Base-by-base conservation (phyloP, 768 basidiomycete species). In the Ramaria sp. region DNA sequence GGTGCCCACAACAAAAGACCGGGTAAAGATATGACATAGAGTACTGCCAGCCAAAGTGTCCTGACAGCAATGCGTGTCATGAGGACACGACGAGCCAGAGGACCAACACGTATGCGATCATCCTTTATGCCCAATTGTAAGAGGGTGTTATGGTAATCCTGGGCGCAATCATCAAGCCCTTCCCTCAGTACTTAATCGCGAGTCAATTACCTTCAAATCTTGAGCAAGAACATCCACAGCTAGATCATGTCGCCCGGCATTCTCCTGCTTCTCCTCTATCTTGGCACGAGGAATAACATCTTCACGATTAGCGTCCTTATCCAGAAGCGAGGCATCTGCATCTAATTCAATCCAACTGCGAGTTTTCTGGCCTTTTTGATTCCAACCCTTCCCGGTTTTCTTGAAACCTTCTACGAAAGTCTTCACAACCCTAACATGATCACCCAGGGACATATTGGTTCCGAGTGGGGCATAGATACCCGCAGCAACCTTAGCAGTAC, bases 381-480 rank as follows among this genome's bases (percentile, higher is more conserved):
- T 43, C 57, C 62, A 59, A 62, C 56, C 65, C 53, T 58, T 61
- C 61, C 31, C 62, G 11, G 72, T 66, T 54, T 69, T 62, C 59
- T 86, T 87, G 68, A 94, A 88, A 1, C 76, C 81, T 61, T 91
- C 88, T 15, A 89, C 74, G 66, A 93, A 94, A 43, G 78, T 73
- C 64, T 84, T 77, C 41, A 79, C 83, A 7, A 90, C 75, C 20
- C 90, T 79, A 27, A 93, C 85, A 65, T 89, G 81, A 66, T 94
- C 87, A 11, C 92, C 91, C 15, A 94, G 74, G 54, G 77, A 80
- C 86, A 94, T 90, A 12, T 71, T 74, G 13, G 91, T 93, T 42
- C 91, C 91, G n/a, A 93, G 72, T 2, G 91, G 91, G 5, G 82
- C 88, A 63, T 94, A 94, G 47, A 94, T 82, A 27, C 87, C 72